A percentile compares a stretch with the other conserved stretches of the same genome.
Evolutionary conservation across 495 filamentous ascomycete species (phyloP).

Genomic region (Thozetella sp.): DNA sequence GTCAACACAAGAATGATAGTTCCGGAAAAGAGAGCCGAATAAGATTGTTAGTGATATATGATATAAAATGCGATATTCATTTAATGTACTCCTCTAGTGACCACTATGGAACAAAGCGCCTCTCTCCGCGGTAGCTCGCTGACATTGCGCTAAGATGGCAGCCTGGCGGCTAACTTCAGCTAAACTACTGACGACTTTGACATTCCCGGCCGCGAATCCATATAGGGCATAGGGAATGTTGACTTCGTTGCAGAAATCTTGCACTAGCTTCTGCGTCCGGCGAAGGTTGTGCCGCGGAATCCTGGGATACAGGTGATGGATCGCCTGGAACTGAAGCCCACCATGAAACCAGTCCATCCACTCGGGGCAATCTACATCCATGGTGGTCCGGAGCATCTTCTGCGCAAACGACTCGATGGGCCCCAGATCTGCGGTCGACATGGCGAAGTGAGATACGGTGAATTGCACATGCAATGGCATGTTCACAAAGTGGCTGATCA

Average conservation of each 20-base stretch:
- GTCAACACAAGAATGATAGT: too few species aligned
- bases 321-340: conserved; percentile 95
- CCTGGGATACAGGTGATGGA: conserved; percentile 92
- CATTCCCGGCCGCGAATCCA: conserved; percentile 92
- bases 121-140: conserved; percentile 53
- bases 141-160: conserved; percentile 85
- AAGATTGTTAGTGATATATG: too few species aligned
- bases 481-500: conserved; percentile 87
- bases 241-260: conserved; percentile 88
- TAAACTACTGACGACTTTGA: conserved; percentile 79
- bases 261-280: conserved; percentile 78
- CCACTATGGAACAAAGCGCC: conserved; percentile 32
- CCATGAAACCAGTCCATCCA: conserved; percentile 98
- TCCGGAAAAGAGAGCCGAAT: too few species aligned
- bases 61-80: too few species aligned
- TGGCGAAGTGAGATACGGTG: conserved; percentile 94
- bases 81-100: too few species aligned
- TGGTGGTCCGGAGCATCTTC: conserved; percentile 95
- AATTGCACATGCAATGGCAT: conserved; percentile 93
- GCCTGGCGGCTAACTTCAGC: conserved; percentile 88
- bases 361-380: conserved; percentile 94
- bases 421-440: conserved; percentile 91
- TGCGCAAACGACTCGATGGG: conserved; percentile 89
- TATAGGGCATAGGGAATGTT: conserved; percentile 93
- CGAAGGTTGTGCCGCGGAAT: conserved; percentile 94